Percentiles rank a stretch among this genome's conserved stretches.
These are phyloP conservation scores for Ceratobasidium sp. DNA, from an alignment of 1,284 basidiomycete species.

Conservation along the genomic window DNA sequence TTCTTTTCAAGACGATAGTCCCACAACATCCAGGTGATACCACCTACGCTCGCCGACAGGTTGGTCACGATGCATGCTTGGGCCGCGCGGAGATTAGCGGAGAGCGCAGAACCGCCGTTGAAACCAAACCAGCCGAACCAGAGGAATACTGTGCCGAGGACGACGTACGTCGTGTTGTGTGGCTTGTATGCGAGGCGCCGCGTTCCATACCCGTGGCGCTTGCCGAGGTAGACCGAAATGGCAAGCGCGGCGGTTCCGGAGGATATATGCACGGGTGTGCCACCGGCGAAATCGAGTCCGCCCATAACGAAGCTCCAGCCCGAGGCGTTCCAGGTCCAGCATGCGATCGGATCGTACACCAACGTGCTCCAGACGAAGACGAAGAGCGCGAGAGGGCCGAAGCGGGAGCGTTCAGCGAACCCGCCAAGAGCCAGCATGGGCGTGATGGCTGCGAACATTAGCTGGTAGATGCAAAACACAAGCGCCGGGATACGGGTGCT, in stretches of 20 bases:
- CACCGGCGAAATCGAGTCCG: conserved; percentile 94
- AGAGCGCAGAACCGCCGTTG: conserved; percentile 87
- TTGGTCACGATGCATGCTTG: conserved; percentile 96
- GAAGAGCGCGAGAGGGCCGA: conserved; percentile 90
- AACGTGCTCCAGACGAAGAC: conserved; percentile 93
- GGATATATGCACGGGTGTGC: conserved; percentile 93
- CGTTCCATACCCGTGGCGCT: conserved; percentile 70
- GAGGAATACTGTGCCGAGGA: conserved; percentile 80
- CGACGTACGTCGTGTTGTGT: conserved; percentile 86
- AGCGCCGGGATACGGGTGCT: conserved; percentile 81
- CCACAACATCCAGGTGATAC: conserved; percentile 50
- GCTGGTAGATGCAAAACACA: conserved; percentile 89
- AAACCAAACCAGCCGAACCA: conserved; percentile 83
- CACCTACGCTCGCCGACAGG: conserved; percentile 76
- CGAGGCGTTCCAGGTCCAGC: conserved; percentile 93
- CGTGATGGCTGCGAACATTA: conserved; percentile 78
- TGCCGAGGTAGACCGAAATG: conserved; percentile 90
- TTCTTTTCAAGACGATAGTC: conserved; percentile 61
- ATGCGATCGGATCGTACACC: conserved; percentile 93
- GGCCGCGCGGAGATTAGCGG: conserved; percentile 88
- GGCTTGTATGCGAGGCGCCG: conserved; percentile 90
- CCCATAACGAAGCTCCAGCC: conserved; percentile 88
- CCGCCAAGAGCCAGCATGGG: conserved; percentile 83
- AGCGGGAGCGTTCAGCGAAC: conserved; percentile 88
- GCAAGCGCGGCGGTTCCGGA: conserved; percentile 93